These are phyloP conservation scores for Leccinum sublutescens DNA, from an alignment of 768 basidiomycete genomes.

Conservation along the genomic window DNA sequence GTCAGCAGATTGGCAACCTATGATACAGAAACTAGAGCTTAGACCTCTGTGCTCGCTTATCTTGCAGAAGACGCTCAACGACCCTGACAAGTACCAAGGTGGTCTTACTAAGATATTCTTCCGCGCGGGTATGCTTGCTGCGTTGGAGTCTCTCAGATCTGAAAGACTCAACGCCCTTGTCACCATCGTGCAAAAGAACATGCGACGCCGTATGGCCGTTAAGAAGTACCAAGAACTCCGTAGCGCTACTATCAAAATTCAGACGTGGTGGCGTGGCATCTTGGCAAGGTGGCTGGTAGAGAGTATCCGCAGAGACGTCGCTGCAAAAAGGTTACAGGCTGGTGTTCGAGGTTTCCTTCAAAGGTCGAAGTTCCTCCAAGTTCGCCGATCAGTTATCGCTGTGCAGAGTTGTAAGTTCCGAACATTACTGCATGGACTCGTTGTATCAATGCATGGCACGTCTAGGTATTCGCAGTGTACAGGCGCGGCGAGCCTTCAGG, in stretches of 20 bases:
- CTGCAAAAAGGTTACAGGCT: conserved; percentile 76
- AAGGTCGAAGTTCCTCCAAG: conserved; percentile 63
- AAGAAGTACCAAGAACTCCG: conserved; percentile 76
- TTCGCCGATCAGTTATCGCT: conserved; percentile 59
- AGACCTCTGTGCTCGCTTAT: conserved; percentile 80
- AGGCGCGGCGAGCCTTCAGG: conserved; percentile 58
- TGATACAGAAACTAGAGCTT: conserved; percentile 81
- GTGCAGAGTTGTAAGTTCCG: conserved; percentile 80
- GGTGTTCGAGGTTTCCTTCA: conserved; percentile 71
- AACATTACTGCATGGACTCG: background rate
- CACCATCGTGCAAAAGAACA: conserved; percentile 97
- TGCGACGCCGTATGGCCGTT: conserved; percentile 81
- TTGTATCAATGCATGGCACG: conserved; percentile 7
- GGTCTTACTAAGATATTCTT: conserved; percentile 99
- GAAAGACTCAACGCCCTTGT: conserved; percentile 87
- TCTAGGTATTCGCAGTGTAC: conserved; percentile 72
- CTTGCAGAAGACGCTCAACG: conserved; percentile 82
- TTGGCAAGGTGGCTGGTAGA: conserved; percentile 71
- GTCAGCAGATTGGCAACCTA: conserved; percentile 81
- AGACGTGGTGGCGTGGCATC: conserved; percentile 94
- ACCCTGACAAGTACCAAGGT: conserved; percentile 95
- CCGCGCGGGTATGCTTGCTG: conserved; percentile 97
- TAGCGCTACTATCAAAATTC: conserved; percentile 75
- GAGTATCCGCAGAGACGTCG: conserved; percentile 65
- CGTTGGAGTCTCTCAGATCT: conserved; percentile 86